Conservation (phyloP, 306 rosid species). For the Prunus salicina region DNA sequence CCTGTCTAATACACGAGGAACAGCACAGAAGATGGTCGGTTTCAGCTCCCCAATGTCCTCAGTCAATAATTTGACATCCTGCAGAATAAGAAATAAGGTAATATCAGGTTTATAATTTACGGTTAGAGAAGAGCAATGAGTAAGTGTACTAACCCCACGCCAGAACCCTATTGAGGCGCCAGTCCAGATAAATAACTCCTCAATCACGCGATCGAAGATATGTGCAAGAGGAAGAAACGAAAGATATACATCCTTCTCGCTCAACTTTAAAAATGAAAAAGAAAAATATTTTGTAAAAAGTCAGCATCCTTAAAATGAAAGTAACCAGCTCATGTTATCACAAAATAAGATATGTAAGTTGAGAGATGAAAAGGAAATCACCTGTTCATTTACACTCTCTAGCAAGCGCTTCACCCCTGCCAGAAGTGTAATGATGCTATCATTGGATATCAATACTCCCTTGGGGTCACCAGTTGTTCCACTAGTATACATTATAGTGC, state of each 20-base stretch:
- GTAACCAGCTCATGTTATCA: neutral
- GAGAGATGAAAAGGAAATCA: conserved; percentile 27
- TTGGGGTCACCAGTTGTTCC: conserved; percentile 99
- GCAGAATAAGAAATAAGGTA: conserved; percentile 27
- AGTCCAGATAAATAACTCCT: conserved; percentile 80
- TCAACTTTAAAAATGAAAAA: conserved; percentile 46
- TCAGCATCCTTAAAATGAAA: conserved; percentile 11
- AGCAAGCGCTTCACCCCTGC: conserved; percentile 69
- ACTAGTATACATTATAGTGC: conserved; percentile 96
- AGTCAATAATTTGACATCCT: conserved; percentile 86
- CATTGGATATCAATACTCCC: conserved; percentile 89
- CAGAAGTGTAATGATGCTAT: conserved; percentile 72
- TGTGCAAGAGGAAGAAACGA: conserved; percentile 98
- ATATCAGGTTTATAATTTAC: conserved; percentile 17
- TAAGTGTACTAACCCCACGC: conserved; percentile 81
- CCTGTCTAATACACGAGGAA: conserved; percentile 95
- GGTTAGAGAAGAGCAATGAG: neutral
- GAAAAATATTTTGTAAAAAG: conserved; percentile 16
- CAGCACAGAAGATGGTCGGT: conserved; percentile 93
- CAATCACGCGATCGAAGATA: conserved; percentile 90
- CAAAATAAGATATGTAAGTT: neutral
- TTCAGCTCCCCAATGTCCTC: conserved; percentile 92
- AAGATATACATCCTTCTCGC: conserved; percentile 64
- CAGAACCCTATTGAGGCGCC: conserved; percentile 96
- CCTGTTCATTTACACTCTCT: conserved; percentile 64